Evolutionary conservation across 129 eudicot genomes (phyloP).

Genomic region (Mikania micrantha): DNA sequence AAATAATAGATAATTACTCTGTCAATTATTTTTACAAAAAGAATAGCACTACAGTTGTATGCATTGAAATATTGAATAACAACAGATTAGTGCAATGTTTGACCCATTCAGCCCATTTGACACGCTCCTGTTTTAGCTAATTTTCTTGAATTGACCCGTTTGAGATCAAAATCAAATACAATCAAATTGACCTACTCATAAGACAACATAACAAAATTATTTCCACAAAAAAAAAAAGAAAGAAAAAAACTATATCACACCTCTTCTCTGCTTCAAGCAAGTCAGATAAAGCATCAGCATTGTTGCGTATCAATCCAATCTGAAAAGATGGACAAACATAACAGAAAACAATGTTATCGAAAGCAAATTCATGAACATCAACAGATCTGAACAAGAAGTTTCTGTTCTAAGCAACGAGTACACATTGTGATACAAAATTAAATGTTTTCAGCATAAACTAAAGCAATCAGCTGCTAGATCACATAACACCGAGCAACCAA

Average conservation of each 20-base stretch:
- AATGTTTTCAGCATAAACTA: background rate
- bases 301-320: slow-evolving; percentile 26
- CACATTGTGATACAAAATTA: background rate
- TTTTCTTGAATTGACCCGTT: background rate
- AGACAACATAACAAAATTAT: background rate
- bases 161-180: background rate
- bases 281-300: slow-evolving; percentile 11
- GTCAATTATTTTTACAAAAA: background rate
- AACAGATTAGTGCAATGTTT: background rate
- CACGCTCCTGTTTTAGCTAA: background rate
- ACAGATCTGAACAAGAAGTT: background rate
- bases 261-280: slow-evolving; percentile 29
- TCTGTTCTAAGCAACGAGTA: background rate
- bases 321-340: slow-evolving; percentile 14
- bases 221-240: too few species aligned
- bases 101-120: background rate
- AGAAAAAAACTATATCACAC: slow-evolving; percentile 1
- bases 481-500: background rate
- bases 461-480: background rate
- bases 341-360: background rate
- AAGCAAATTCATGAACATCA: background rate
- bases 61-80: background rate
- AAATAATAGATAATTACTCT: background rate
- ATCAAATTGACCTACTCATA: background rate
- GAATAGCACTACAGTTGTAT: background rate